Evolutionary conservation across 2,329 filamentous ascomycete species (phyloP), one percentile per base, ranked within the genome.

Genomic region (Aspergillus japonicus): DNA sequence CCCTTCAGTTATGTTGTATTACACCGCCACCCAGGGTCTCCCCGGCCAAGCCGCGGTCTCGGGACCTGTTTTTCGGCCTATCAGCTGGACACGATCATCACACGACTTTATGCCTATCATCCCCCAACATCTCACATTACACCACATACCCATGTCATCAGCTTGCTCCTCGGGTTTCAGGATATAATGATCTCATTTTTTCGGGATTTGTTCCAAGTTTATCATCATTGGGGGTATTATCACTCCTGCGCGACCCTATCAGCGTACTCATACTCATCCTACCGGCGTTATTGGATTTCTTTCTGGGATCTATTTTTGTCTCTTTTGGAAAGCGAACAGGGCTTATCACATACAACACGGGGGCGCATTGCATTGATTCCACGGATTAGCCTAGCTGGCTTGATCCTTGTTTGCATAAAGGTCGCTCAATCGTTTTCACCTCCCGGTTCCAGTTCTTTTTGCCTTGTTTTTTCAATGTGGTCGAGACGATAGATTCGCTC

Each of bases 281-380:
- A 61, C 50, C 24, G 55, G 55, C 59, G 59, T 58, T 61, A 26
- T 50, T 31, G 42, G 29, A 44, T 39, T 16, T 23, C 23, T 42
- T 54, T 50, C 44, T 57, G 19, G 39, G 5, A 7, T 26, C 19
- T 47, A 49, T 33, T 29, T 29, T 8, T 29, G 26, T 29, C 7
- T 29, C 26, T 29, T 8, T 29, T 29, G 26, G 26, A 29, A 29
- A 29, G 26, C 26, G 26, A 29, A 29, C 26, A 3, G 26, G 26
- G 7, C 3, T 3, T 29, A 29, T 29, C 3, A 29, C 26, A 29
- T 29, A 29, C 26, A 29, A 29, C 8, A 10, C 26, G 26, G 26
- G 26, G 26, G 26, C 26, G 26, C 26, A 29, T 29, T 29, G 26
- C 26, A 29, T 29, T 29, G 26, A 29, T 29, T 29, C 26, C 26